Conservation (phyloP, 768 basidiomycete species). For the Xerocomellus intermedius region DNA sequence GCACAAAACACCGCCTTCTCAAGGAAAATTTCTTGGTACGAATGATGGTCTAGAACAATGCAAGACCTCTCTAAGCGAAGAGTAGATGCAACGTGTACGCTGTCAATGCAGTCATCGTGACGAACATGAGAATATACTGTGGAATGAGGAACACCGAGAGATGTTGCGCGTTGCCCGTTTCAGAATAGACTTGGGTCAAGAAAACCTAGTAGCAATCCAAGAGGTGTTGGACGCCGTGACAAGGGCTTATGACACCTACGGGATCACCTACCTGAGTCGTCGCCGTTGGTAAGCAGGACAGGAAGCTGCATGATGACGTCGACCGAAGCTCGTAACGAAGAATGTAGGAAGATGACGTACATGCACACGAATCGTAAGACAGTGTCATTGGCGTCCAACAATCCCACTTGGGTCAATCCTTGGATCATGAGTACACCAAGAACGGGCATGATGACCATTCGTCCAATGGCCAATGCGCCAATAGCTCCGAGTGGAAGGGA, state of each 20-base stretch:
- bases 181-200: constrained; percentile 65
- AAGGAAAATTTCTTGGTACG: neutral
- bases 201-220: constrained; percentile 42
- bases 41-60: neutral
- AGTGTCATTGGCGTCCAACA: constrained; percentile 52
- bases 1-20: neutral
- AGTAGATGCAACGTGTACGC: constrained; percentile 37
- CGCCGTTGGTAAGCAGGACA: constrained; percentile 60
- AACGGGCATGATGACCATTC: constrained; percentile 57
- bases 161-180: constrained; percentile 61
- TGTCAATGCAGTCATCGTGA: constrained; percentile 38
- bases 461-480: constrained; percentile 47
- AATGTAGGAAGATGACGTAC: constrained; percentile 38
- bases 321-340: neutral
- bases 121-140: constrained; percentile 44
- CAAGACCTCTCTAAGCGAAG: constrained; percentile 25
- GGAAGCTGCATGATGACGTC: constrained; percentile 39
- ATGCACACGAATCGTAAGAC: constrained; percentile 68
- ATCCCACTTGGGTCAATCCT: constrained; percentile 44
- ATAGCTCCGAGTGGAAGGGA: constrained; percentile 54
- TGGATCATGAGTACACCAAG: constrained; percentile 58
- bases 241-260: neutral
- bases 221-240: neutral
- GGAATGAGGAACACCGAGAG: constrained; percentile 63
- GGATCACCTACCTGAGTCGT: constrained; percentile 49